Conservation (phyloP, 345 rosid species). For the Syzygium aqueum region DNA sequence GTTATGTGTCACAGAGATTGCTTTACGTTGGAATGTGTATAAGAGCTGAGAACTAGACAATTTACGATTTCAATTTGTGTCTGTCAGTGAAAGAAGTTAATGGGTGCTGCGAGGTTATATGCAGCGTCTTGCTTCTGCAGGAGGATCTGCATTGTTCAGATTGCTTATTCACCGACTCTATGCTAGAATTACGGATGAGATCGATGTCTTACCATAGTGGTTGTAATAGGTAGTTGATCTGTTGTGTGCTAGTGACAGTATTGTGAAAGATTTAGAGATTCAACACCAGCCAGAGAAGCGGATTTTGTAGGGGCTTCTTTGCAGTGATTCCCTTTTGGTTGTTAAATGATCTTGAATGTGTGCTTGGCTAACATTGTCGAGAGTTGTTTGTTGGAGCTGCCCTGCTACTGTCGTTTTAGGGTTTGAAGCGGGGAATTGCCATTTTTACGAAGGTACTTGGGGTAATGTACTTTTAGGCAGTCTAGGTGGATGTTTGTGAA, state of each 20-base stretch:
- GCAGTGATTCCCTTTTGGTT: neutral
- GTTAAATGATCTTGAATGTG: neutral
- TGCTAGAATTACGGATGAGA: neutral
- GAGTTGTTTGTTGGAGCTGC: neutral
- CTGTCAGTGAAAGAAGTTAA: neutral
- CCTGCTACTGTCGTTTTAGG: neutral
- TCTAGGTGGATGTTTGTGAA: neutral
- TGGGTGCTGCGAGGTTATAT: neutral
- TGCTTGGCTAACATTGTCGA: neutral
- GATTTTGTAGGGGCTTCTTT: neutral
- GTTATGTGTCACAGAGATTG: neutral
- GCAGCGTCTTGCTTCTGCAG: neutral
- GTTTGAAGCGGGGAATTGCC: neutral
- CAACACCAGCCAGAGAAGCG: neutral
- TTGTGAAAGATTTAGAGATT: neutral
- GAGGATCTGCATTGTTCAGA: neutral
- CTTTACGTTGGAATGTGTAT: neutral
- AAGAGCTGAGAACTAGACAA: neutral
- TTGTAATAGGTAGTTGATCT: neutral
- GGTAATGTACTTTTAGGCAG: neutral
- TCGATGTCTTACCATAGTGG: neutral
- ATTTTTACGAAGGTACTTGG: neutral
- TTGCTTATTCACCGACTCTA: neutral
- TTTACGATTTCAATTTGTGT: neutral
- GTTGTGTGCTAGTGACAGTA: neutral